phyloP scores from a whole-genome alignment of 352 stramenopile species.

The Phytophthora podocarpi region DNA sequence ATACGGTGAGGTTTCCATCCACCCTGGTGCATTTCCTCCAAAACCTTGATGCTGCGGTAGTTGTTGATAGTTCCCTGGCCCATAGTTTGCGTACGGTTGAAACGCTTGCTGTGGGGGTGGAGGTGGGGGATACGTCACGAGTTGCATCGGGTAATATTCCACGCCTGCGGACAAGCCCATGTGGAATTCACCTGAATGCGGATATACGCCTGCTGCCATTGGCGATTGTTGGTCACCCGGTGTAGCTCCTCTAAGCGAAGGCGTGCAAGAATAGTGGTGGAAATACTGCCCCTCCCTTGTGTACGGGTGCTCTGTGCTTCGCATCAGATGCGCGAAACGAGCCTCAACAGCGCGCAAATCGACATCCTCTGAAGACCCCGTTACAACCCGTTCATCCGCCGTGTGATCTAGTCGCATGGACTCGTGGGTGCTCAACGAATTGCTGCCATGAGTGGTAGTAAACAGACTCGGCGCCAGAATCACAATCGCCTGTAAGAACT shows the following conservation, averaged over 20 bases:
- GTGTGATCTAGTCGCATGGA: conserved; percentile 30
- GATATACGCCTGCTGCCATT: conserved; percentile 20
- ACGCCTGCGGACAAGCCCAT: conserved; percentile 14
- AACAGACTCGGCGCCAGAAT: conserved; percentile 73
- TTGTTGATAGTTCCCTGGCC: conserved; percentile 25
- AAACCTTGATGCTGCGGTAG: conserved; percentile 29
- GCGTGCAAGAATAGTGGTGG: conserved; percentile 13
- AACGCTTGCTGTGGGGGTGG: conserved; percentile 25
- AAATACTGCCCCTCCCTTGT: conserved; percentile 27
- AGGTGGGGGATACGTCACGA: conserved; percentile 30
- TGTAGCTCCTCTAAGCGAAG: conserved; percentile 9
- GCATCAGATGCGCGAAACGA: conserved; percentile 84
- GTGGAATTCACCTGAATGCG: conserved; percentile 14
- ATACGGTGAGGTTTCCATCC: conserved; percentile 34
- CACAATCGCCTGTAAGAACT: conserved; percentile 70
- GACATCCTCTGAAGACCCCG: conserved; percentile 52
- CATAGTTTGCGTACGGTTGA: conserved; percentile 29
- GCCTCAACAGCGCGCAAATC: conserved; percentile 78
- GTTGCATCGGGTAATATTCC: conserved; percentile 40
- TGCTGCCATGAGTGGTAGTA: conserved; percentile 56
- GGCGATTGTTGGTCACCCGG: conserved; percentile 14
- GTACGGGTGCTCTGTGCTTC: conserved; percentile 47
- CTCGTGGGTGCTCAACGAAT: conserved; percentile 21
- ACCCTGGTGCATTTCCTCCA: conserved; percentile 22
- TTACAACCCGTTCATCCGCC: conserved; percentile 25